Evolutionary conservation across 2,329 filamentous ascomycete genomes (phyloP).

Genomic region (Nothophaeocryptopus gaeumannii): DNA sequence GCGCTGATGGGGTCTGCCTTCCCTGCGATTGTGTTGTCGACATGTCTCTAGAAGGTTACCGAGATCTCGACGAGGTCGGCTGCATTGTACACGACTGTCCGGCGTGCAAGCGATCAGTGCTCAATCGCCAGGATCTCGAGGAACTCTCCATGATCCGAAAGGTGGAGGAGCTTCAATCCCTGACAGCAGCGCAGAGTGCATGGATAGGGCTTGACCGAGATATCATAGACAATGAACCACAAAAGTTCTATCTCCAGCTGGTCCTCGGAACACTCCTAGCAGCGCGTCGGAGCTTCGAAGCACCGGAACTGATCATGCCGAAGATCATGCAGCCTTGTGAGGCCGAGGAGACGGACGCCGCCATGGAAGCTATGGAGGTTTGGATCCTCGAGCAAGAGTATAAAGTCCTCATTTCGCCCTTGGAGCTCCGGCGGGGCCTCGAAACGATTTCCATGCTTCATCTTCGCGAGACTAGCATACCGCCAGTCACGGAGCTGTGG

Average conservation of each 20-base stretch:
- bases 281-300: conserved; percentile 7
- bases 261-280: conserved; percentile 1
- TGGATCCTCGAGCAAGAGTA: conserved; percentile 3
- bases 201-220: conserved; percentile 8
- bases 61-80: background rate
- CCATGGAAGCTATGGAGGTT: background rate
- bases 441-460: background rate
- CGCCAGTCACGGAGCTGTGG: background rate
- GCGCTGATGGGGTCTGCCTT: background rate
- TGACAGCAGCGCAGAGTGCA: conserved; percentile 2
- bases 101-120: conserved; percentile 1
- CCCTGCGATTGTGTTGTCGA: conserved; percentile 5
- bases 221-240: background rate
- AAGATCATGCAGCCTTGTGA: conserved; percentile 3
- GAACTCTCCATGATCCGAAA: background rate
- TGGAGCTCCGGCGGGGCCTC: background rate
- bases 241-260: background rate
- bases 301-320: conserved; percentile 3
- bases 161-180: background rate
- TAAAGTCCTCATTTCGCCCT: background rate
- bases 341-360: conserved; percentile 8
- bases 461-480: background rate
- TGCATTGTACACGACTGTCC: background rate
- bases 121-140: conserved; percentile 2
- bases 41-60: background rate